phyloP scores from a whole-genome alignment of 139 green algal genomes.

The Closterium sp. region DNA sequence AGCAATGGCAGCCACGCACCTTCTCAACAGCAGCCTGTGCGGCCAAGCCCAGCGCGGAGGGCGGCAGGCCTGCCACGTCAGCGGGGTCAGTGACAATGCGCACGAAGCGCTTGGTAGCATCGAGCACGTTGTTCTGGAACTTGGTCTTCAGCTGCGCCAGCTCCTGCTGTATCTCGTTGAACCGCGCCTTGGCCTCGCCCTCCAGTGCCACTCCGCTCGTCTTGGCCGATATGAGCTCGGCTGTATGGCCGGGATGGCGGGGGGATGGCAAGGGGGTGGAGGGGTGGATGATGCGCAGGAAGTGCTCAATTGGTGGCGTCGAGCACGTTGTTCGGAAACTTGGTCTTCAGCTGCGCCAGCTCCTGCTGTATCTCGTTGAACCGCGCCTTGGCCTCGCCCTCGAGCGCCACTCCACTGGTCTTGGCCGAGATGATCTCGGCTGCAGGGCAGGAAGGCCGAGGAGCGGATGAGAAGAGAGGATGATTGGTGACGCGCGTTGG shows the following conservation, averaged over 20 bases:
- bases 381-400: slow-evolving; percentile 71
- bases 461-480: too few relatives aligned
- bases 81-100: slow-evolving; percentile 75
- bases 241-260: too few relatives aligned
- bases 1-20: slow-evolving; percentile 46
- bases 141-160: slow-evolving; percentile 81
- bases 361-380: slow-evolving; percentile 97
- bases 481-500: too few relatives aligned
- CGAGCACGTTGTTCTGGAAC: slow-evolving; percentile 92
- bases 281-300: too few relatives aligned
- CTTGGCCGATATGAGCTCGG: slow-evolving; percentile 82
- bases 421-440: slow-evolving; percentile 83
- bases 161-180: slow-evolving; percentile 95
- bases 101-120: slow-evolving; percentile 85
- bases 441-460: too few relatives aligned
- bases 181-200: slow-evolving; percentile 76
- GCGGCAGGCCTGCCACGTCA: slow-evolving; percentile 79
- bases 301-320: too few relatives aligned
- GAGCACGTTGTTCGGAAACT: slow-evolving; percentile 92
- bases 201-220: slow-evolving; percentile 77
- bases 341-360: slow-evolving; percentile 80
- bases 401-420: slow-evolving; percentile 76
- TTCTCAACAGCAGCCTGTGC: slow-evolving; percentile 49
- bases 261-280: too few relatives aligned
- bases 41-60: slow-evolving; percentile 69